Percentiles rank a stretch among this genome's conserved stretches.
Evolutionary conservation across 108 stramenopile genomes (phyloP).

Genomic region (Mediolabrus comicus): DNA sequence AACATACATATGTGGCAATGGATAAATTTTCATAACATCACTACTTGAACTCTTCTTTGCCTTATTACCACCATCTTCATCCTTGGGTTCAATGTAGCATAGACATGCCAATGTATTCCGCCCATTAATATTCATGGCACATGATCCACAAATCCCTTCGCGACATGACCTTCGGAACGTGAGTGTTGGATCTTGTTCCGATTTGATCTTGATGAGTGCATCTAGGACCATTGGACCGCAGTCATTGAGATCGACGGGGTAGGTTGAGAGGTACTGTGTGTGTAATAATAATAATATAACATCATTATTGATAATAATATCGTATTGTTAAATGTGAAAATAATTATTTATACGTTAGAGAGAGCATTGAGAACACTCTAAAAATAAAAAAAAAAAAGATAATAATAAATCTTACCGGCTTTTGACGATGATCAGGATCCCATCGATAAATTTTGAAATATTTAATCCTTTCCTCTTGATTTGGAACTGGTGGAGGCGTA

Average conservation of each 20-base stretch:
- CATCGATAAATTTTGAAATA: slow-evolving; percentile 98
- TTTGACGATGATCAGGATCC: slow-evolving; percentile 95
- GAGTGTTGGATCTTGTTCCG: slow-evolving; percentile 93
- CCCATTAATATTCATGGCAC: slow-evolving; percentile 99
- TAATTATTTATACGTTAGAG: too few relatives aligned
- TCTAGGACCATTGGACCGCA: slow-evolving; percentile 98
- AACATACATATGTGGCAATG: slow-evolving; percentile 99
- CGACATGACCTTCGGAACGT: slow-evolving; percentile 98
- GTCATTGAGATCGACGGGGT: slow-evolving; percentile 94
- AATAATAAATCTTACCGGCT: slow-evolving; percentile 54
- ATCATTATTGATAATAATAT: too few relatives aligned
- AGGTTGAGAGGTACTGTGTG: slow-evolving; percentile 76
- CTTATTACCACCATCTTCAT: not conserved
- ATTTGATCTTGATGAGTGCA: slow-evolving; percentile 97
- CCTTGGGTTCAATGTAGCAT: slow-evolving; percentile 86
- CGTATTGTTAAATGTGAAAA: too few relatives aligned
- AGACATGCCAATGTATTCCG: slow-evolving; percentile 95
- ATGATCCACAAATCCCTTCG: slow-evolving; percentile 98
- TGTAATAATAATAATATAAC: not conserved
- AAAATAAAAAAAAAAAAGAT: slow-evolving; percentile 10
- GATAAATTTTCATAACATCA: slow-evolving; percentile 92
- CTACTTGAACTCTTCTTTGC: slow-evolving; percentile 31
- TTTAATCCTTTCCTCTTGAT: slow-evolving; percentile 74
- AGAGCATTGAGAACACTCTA: too few relatives aligned
- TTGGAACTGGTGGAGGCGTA: slow-evolving; percentile 10